These are phyloP conservation scores for Arabidopsis thaliana DNA, from an alignment of 345 rosid species.

Conservation along the genomic window TAIR10.1 NC_003076.8:25375501-25376000, in stretches of 20 bases:
- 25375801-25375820: constrained; percentile 81
- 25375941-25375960: constrained; percentile 11
- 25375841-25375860: constrained; percentile 91
- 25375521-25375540: constrained; percentile 54
- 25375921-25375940: constrained; percentile 7
- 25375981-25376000: constrained; percentile 87
- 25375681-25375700: not conserved
- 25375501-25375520: constrained; percentile 79
- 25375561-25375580: constrained; percentile 53
- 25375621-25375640: constrained; percentile 79
- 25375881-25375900: constrained; percentile 12
- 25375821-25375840: constrained; percentile 72
- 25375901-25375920: constrained; percentile 10
- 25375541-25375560: constrained; percentile 60
- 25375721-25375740: constrained; percentile 16
- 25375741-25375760: constrained; percentile 83
- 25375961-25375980: constrained; percentile 75
- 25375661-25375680: constrained; percentile 7
- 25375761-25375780: constrained; percentile 88
- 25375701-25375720: not conserved
- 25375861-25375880: constrained; percentile 73
- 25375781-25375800: constrained; percentile 79
- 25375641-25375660: constrained; percentile 95
- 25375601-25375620: constrained; percentile 83
- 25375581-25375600: constrained; percentile 63